These are phyloP conservation scores for Zygoascus sp. DNA, from an alignment of 1,139 yeast genomes.

Conservation along the genomic window DNA sequence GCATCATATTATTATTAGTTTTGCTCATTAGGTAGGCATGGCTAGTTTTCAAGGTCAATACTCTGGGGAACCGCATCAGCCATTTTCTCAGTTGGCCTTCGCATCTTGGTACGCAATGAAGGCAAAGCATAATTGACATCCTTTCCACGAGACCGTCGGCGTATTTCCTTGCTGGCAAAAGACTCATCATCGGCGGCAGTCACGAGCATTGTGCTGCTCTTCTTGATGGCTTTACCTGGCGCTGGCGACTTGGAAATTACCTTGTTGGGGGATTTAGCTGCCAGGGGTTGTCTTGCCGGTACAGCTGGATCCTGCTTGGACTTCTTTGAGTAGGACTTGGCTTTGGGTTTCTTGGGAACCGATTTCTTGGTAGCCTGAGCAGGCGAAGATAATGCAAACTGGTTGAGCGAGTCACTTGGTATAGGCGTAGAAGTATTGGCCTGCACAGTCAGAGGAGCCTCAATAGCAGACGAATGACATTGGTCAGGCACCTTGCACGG, in stretches of 20 bases:
- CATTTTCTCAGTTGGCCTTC: constrained; percentile 59
- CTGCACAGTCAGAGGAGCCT: too few relatives aligned
- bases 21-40: not conserved
- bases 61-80: constrained; percentile 46
- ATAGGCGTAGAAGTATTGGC: too few relatives aligned
- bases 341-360: not conserved
- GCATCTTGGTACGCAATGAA: constrained; percentile 61
- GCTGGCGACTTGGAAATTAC: not conserved
- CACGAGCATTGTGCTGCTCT: not conserved
- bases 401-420: not conserved
- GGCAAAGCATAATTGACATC: constrained; percentile 64
- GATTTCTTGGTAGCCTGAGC: not conserved
- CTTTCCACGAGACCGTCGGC: constrained; percentile 23
- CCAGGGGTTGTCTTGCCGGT: not conserved
- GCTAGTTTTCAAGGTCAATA: constrained; percentile 14
- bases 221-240: not conserved
- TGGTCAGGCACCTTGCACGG: too few relatives aligned
- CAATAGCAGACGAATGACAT: too few relatives aligned
- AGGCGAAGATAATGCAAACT: constrained; percentile 2
- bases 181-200: not conserved
- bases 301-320: not conserved
- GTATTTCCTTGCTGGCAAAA: not conserved
- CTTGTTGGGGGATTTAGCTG: constrained; percentile 7
- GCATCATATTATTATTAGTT: not conserved
- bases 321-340: not conserved